phyloP scores from a whole-genome alignment of 2,329 filamentous ascomycete species.

The Alternaria panax region DNA sequence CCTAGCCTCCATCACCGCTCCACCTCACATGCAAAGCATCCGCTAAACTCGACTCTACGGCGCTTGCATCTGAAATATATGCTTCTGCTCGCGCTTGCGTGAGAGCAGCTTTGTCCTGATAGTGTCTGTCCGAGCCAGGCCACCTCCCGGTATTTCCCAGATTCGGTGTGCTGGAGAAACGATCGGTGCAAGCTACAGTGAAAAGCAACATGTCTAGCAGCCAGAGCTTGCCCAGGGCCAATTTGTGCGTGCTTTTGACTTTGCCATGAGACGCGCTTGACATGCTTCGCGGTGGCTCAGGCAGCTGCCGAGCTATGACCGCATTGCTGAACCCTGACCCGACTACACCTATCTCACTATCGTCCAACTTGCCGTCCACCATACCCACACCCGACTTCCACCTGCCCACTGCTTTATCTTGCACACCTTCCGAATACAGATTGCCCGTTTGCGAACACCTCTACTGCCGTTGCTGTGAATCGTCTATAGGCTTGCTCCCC shows the following conservation, averaged over 20 bases:
- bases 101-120: background rate
- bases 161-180: background rate
- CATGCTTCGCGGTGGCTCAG: background rate
- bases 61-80: background rate
- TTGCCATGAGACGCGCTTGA: background rate
- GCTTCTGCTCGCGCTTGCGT: background rate
- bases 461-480: background rate
- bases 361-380: conserved; percentile 10
- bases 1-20: conserved; percentile 1
- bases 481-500: background rate
- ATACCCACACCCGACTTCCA: background rate
- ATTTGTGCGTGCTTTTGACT: background rate
- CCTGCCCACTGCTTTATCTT: background rate
- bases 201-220: background rate
- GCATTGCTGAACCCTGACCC: conserved; percentile 22
- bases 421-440: background rate
- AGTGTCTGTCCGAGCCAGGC: background rate
- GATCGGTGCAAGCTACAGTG: background rate
- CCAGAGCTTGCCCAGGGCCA: background rate
- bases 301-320: conserved; percentile 26
- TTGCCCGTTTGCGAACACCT: background rate
- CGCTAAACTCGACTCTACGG: background rate
- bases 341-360: conserved; percentile 8
- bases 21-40: conserved; percentile 4
- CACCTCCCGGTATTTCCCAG: background rate